phyloP scores from a whole-genome alignment of 2,329 filamentous ascomycete genomes.

The Onygenales sp. region DNA sequence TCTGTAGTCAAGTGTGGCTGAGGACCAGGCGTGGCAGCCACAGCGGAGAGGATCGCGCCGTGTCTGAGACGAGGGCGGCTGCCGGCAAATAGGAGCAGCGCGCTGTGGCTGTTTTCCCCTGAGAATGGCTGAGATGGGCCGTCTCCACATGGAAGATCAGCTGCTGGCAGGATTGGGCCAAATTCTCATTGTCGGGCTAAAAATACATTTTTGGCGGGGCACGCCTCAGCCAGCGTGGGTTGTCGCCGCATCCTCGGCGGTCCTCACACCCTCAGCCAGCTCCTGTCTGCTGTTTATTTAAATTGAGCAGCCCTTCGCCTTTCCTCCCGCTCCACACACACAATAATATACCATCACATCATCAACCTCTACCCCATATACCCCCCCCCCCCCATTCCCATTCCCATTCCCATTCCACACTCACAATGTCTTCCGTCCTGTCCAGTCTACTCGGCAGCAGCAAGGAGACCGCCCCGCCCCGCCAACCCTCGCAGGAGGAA shows the following conservation, averaged over 20 bases:
- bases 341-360: constrained; percentile 4
- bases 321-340: background rate
- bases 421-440: constrained; percentile 28
- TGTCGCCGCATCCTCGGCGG: background rate
- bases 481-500: constrained; percentile 53
- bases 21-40: too few species aligned
- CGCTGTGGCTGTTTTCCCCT: background rate
- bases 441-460: constrained; percentile 28
- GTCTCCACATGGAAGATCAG: background rate
- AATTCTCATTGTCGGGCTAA: background rate
- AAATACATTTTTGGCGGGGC: constrained; percentile 4
- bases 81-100: background rate
- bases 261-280: background rate
- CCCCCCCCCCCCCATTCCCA: constrained; percentile 10
- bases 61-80: too few species aligned
- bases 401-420: constrained; percentile 7
- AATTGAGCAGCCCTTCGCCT: background rate
- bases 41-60: too few species aligned
- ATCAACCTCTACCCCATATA: constrained; percentile 13
- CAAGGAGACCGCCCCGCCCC: constrained; percentile 25
- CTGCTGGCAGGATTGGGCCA: background rate
- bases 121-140: background rate
- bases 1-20: too few species aligned
- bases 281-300: background rate
- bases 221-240: constrained; percentile 2